Conservation (phyloP, 129 eudicot species). For the Calendula officinalis region DNA sequence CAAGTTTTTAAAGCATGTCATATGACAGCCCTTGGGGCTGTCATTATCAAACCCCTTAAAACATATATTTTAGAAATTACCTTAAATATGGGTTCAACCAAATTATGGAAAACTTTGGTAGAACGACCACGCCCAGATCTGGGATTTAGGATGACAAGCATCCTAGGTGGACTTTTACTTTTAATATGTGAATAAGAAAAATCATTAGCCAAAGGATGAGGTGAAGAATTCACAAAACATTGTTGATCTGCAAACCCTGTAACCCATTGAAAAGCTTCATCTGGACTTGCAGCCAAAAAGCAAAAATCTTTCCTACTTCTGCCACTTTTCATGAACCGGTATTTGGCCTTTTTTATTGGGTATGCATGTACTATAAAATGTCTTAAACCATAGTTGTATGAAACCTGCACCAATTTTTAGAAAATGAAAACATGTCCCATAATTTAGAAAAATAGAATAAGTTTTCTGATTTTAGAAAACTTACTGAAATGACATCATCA, state of each 20-base stretch:
- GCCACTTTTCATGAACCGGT: slow-evolving; percentile 62
- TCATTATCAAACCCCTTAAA: too few species aligned
- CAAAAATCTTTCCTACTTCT: slow-evolving; percentile 82
- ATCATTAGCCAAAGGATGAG: slow-evolving; percentile 76
- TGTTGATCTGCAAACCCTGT: slow-evolving; percentile 93
- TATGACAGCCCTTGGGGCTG: too few species aligned
- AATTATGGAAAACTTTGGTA: slow-evolving; percentile 78
- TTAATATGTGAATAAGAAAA: slow-evolving; percentile 66
- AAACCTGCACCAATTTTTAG: slow-evolving; percentile 53
- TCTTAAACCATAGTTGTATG: slow-evolving; percentile 76
- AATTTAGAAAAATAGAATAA: too few species aligned
- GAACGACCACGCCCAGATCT: slow-evolving; percentile 98
- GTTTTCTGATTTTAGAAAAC: slow-evolving; percentile 17
- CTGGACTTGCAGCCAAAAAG: slow-evolving; percentile 76
- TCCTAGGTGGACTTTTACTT: slow-evolving; percentile 84
- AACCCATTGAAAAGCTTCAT: slow-evolving; percentile 91
- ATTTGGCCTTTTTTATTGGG: slow-evolving; percentile 54
- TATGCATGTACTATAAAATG: slow-evolving; percentile 85
- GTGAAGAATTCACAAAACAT: slow-evolving; percentile 77
- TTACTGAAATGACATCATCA: slow-evolving; percentile 83
- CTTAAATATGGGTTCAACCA: slow-evolving; percentile 94
- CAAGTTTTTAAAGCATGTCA: too few species aligned
- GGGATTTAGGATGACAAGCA: slow-evolving; percentile 95
- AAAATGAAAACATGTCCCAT: neutral
- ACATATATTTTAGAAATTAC: slow-evolving; percentile 35